These are phyloP conservation scores for Nakazawaea molendinolei DNA, from an alignment of 805 yeast species.

Conservation along the genomic window DNA sequence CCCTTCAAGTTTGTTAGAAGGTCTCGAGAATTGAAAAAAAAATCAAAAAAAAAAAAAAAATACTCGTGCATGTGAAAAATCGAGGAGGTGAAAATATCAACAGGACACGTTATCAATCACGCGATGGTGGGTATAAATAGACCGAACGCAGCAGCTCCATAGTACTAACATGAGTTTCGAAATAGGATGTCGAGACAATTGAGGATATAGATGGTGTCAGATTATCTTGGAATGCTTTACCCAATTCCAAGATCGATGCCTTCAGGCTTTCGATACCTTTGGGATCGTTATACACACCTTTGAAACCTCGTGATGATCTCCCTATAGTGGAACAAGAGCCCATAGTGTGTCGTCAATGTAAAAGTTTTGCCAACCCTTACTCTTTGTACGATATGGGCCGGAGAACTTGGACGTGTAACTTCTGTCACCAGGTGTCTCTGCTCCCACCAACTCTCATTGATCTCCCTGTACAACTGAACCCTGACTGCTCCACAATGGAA, in stretches of 20 bases:
- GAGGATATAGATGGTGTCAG: constrained; percentile 75
- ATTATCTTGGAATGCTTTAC: constrained; percentile 64
- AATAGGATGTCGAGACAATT: constrained; percentile 34
- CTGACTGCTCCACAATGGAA: constrained; percentile 43
- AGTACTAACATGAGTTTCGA: neutral
- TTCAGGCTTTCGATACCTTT: constrained; percentile 47
- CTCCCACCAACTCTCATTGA: constrained; percentile 23
- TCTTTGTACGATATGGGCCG: constrained; percentile 28
- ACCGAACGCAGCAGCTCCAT: neutral
- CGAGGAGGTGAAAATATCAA: neutral
- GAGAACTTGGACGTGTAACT: constrained; percentile 47
- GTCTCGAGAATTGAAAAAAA: neutral
- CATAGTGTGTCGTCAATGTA: constrained; percentile 47
- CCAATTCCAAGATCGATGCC: constrained; percentile 47
- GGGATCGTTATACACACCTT: constrained; percentile 54
- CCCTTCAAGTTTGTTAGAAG: neutral
- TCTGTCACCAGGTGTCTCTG: constrained; percentile 44
- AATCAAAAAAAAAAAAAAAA: constrained; percentile 2
- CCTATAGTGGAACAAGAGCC: constrained; percentile 32
- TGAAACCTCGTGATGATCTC: constrained; percentile 38
- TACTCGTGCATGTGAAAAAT: neutral
- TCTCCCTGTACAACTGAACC: constrained; percentile 30
- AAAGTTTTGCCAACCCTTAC: constrained; percentile 48
- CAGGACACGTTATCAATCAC: neutral
- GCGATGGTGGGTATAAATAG: neutral